Evolutionary conservation across 73 alveolate genomes (phyloP).

Genomic region (Paramecium octaurelia): DNA sequence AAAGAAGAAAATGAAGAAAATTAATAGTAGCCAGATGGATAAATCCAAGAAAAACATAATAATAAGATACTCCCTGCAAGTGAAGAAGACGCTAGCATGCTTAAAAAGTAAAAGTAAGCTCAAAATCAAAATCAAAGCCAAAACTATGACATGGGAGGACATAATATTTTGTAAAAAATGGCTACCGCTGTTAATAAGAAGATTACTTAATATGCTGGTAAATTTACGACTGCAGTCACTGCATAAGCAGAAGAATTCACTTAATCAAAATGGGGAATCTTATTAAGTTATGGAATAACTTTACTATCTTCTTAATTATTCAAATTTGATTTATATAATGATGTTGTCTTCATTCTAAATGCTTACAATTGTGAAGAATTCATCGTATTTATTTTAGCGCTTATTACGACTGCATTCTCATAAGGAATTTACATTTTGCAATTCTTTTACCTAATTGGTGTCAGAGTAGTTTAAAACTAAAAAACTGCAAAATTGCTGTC

Average conservation of each 20-base stretch:
- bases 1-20: neutral
- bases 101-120: neutral
- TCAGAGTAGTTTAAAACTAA: neutral
- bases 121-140: neutral
- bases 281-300: neutral
- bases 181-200: neutral
- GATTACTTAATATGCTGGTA: neutral
- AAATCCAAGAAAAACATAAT: neutral
- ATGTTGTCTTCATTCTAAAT: conserved; percentile 23
- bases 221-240: neutral
- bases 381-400: neutral
- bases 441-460: neutral
- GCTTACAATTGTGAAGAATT: conserved; percentile 43
- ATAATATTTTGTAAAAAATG: neutral
- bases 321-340: conserved; percentile 44
- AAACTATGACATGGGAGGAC: neutral
- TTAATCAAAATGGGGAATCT: neutral
- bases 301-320: neutral
- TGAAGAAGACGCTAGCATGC: neutral
- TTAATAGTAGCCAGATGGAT: neutral
- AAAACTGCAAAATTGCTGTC: conserved; percentile 23
- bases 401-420: neutral
- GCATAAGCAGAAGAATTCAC: neutral
- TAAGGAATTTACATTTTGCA: neutral
- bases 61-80: neutral